phyloP scores from a whole-genome alignment of 208 protist species.

The Naegleria fowleri region DNA sequence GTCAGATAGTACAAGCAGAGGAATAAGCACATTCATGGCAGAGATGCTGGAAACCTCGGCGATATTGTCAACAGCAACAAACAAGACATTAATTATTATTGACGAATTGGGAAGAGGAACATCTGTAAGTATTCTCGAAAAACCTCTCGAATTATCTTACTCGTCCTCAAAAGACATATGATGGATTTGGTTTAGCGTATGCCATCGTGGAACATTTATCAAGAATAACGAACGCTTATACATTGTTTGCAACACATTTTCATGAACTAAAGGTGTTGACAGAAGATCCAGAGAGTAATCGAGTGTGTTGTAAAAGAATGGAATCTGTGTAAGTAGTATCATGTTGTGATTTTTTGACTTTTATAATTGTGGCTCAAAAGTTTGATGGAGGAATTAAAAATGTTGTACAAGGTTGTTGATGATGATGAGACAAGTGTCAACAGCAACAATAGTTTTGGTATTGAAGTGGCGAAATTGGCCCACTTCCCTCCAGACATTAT shows the following conservation, averaged over 20 bases:
- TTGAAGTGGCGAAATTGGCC: constrained; percentile 20
- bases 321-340: not conserved
- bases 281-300: not conserved
- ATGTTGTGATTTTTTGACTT: not conserved
- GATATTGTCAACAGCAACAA: constrained; percentile 86
- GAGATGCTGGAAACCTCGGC: constrained; percentile 98
- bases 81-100: constrained; percentile 92
- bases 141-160: not conserved
- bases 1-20: constrained; percentile 43
- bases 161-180: constrained; percentile 72
- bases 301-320: not conserved
- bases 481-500: not conserved
- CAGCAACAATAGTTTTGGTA: not conserved
- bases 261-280: constrained; percentile 96
- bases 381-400: not conserved
- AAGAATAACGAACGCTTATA: constrained; percentile 62
- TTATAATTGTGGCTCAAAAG: not conserved
- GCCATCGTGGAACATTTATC: constrained; percentile 92
- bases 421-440: not conserved
- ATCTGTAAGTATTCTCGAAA: constrained; percentile 44
- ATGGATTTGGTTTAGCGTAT: constrained; percentile 98
- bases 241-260: constrained; percentile 99
- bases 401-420: not conserved
- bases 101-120: constrained; percentile 98
- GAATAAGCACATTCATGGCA: constrained; percentile 98